Evolutionary conservation across 305 asterid genomes (phyloP), one percentile per base, ranked within the genome.

Genomic region (Fraxinus latifolia): DNA sequence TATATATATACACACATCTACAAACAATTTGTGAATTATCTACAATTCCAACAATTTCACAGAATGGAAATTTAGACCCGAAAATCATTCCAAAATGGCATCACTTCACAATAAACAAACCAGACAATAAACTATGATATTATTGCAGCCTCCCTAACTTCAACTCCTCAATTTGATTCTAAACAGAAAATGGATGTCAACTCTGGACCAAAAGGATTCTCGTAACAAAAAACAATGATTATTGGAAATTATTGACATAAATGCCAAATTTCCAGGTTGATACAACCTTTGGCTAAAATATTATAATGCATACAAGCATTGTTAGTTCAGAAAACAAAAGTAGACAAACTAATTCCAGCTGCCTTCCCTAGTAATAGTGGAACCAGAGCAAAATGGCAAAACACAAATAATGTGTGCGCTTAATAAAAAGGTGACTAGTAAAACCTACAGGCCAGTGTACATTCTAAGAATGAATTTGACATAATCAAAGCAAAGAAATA

Each of bases 71-170:
- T 31, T 34, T 37, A 37, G 25, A 78, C 19, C 74, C 19, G 1
- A n/a, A 82, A 44, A 74, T n/a, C 70, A 55, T 65, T 55, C 19
- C 37, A 78, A 32, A 74, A 60, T 79, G 71, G 71, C 33, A 62
- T 79, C 29, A 74, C 77, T 79, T 34, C 53, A 76, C 70, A 75
- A 79, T 44, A 60, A 65, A 39, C 29, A 84, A 81, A 2, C 29
- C 29, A 0, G 33, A 67, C 1, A 55, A 82, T 27, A 21, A 72
- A 33, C 34, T 5, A 25, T 37, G 53, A 60, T 33, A 27, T 80
- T 25, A 79, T 42, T 55, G 75, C 23, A 83, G 62, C 65, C 84
- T 77, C 60, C 72, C 12, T 74, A 78, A 27, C 42, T 70, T 55
- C 65, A 15, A 50, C 47, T 71, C 67, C 23, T 5, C 36, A 21